phyloP scores from a whole-genome alignment of 2,329 filamentous ascomycete genomes.

The Fusarium piperis region DNA sequence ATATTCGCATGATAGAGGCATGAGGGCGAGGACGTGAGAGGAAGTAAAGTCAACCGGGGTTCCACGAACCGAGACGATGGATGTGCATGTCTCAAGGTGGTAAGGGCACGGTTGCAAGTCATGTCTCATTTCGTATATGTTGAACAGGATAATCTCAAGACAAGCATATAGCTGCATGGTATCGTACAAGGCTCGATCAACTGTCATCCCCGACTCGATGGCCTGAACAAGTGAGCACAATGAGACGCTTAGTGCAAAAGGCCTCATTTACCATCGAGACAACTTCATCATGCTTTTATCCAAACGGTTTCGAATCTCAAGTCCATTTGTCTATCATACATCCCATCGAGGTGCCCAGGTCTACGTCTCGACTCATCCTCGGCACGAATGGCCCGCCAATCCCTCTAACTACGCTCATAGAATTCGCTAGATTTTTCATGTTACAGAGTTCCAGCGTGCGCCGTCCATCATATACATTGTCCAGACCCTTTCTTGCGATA shows the following conservation, averaged over 20 bases:
- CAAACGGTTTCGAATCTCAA: background rate
- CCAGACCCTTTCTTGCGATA: background rate
- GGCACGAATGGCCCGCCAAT: background rate
- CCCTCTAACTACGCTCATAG: background rate
- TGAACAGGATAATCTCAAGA: background rate
- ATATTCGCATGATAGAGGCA: background rate
- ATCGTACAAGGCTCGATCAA: background rate
- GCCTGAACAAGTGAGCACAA: background rate
- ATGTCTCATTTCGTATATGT: background rate
- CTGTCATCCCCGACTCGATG: background rate
- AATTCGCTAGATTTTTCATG: conserved; percentile 6
- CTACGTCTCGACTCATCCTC: background rate
- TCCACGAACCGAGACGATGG: conserved; percentile 12
- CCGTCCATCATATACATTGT: conserved; percentile 2
- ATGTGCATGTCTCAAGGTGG: conserved; percentile 9
- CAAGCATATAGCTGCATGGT: background rate
- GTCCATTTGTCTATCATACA: conserved; percentile 24
- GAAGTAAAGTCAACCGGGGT: background rate
- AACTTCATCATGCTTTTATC: background rate
- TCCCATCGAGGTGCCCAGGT: conserved; percentile 4
- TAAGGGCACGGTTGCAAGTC: background rate
- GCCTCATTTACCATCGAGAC: background rate
- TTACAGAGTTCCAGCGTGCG: conserved; percentile 2
- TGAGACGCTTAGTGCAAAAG: background rate
- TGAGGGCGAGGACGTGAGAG: background rate